These are phyloP conservation scores for Penicillium riverlandense DNA, from an alignment of 495 filamentous ascomycete species.

Conservation along the genomic window DNA sequence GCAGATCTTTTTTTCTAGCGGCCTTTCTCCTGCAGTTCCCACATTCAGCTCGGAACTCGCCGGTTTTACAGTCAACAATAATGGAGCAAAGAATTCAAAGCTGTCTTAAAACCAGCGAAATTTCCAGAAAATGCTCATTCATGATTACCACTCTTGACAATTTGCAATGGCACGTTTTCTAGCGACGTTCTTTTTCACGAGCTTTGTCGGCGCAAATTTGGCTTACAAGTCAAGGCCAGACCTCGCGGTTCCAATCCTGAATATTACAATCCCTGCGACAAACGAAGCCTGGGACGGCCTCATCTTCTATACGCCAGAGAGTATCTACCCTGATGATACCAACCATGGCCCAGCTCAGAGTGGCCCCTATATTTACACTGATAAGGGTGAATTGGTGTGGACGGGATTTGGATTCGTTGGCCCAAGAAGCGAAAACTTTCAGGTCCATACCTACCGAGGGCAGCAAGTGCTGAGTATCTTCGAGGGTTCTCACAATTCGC, in stretches of 20 bases:
- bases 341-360: conserved; percentile 38
- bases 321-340: conserved; percentile 32
- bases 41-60: background rate
- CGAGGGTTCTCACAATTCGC: conserved; percentile 40
- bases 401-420: conserved; percentile 38
- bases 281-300: conserved; percentile 33
- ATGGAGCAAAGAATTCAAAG: background rate
- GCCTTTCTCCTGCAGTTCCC: background rate
- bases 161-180: background rate
- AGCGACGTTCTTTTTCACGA: background rate
- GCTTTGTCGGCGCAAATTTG: conserved; percentile 4
- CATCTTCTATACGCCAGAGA: conserved; percentile 43
- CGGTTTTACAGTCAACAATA: background rate
- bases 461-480: conserved; percentile 39
- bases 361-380: conserved; percentile 41
- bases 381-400: conserved; percentile 40
- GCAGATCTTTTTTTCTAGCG: background rate
- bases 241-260: conserved; percentile 38
- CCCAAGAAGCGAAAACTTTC: conserved; percentile 34
- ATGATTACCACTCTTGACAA: too few relatives aligned
- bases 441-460: conserved; percentile 28
- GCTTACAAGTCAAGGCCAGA: conserved; percentile 36
- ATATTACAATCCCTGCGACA: conserved; percentile 42
- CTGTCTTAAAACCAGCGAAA: too few relatives aligned
- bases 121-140: too few relatives aligned